These are phyloP conservation scores for Alternaria consortialis DNA, from an alignment of 2,329 filamentous ascomycete species.

Conservation along the genomic window DNA sequence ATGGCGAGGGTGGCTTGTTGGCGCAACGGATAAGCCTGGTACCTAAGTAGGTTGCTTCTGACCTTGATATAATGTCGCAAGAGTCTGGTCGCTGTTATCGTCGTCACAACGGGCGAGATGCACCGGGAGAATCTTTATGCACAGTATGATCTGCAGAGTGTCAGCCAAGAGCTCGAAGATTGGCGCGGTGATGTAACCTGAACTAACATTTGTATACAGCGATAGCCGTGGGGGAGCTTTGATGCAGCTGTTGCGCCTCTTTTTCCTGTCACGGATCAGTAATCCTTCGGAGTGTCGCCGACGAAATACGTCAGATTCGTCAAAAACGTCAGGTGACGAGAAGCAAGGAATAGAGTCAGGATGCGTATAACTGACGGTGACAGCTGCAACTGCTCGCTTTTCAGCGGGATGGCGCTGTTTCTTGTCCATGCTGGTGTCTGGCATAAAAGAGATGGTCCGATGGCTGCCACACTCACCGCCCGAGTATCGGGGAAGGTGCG, in stretches of 20 bases:
- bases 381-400: conserved; percentile 6
- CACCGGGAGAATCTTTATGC: not conserved
- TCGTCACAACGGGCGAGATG: conserved; percentile 5
- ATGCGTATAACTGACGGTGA: not conserved
- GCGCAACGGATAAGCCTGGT: conserved; percentile 2
- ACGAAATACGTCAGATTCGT: no score
- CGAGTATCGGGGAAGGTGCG: conserved; percentile 17
- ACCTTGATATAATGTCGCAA: not conserved
- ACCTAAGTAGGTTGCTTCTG: not conserved
- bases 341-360: not conserved
- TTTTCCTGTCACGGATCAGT: conserved; percentile 8
- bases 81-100: not conserved
- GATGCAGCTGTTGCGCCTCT: conserved; percentile 10
- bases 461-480: conserved; percentile 30
- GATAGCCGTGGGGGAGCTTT: not conserved
- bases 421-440: conserved; percentile 11
- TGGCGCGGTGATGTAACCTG: conserved; percentile 6
- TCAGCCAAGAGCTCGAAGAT: conserved; percentile 4
- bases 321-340: conserved; percentile 4
- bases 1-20: conserved; percentile 26
- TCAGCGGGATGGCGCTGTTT: conserved; percentile 23
- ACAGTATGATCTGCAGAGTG: conserved; percentile 4
- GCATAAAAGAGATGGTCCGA: conserved; percentile 21
- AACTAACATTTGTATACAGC: conserved; percentile 7
- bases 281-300: not conserved